Conservation (phyloP, 2,329 filamentous ascomycete species). For the Fusarium sp. region DNA sequence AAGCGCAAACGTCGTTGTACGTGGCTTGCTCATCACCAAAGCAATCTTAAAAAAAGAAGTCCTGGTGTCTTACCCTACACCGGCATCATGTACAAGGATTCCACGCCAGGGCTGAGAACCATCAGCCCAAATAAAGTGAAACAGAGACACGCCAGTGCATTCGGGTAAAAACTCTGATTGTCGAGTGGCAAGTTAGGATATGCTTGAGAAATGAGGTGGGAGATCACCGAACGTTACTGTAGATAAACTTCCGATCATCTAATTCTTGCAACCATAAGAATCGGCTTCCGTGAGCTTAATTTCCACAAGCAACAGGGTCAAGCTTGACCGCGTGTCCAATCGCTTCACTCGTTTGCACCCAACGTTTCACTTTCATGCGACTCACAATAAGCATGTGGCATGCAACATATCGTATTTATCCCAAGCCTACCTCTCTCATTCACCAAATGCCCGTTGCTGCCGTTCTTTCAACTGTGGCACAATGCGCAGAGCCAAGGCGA, state of each 20-base stretch:
- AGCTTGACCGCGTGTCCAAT: not conserved
- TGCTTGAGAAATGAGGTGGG: not conserved
- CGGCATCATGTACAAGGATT: not conserved
- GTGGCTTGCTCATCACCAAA: not conserved
- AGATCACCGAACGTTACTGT: not conserved
- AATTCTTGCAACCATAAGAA: not conserved
- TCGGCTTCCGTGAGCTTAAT: not conserved
- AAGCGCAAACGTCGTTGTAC: not conserved
- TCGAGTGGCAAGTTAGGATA: not conserved
- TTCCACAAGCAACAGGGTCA: not conserved
- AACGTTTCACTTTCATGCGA: not conserved
- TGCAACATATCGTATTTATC: not conserved
- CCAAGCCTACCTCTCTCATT: not conserved
- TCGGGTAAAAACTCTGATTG: not conserved
- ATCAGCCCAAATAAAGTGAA: not conserved
- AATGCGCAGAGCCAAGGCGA: not conserved
- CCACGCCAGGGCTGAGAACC: not conserved
- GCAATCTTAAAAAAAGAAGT: not conserved
- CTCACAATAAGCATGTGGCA: not conserved
- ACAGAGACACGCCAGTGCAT: not conserved
- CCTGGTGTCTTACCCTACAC: constrained; percentile 9
- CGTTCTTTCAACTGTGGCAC: not conserved
- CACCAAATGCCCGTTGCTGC: not conserved
- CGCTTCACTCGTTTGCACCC: not conserved
- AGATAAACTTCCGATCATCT: constrained; percentile 8